These are phyloP conservation scores for Diplogelasinospora grovesii DNA, from an alignment of 495 filamentous ascomycete species.

Conservation along the genomic window DNA sequence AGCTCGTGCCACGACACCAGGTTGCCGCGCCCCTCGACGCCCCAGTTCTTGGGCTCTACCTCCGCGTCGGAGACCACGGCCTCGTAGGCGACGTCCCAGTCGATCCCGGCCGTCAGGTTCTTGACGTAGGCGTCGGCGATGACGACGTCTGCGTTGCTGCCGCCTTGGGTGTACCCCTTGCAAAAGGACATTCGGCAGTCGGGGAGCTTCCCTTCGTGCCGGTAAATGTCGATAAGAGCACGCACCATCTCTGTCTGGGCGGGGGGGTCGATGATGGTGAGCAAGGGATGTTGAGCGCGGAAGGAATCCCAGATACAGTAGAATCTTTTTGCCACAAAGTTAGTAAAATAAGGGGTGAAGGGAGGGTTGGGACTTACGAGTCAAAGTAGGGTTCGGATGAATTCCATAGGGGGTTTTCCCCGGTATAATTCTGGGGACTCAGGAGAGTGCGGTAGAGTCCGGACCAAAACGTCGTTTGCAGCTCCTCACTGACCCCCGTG, in stretches of 20 bases:
- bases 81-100: slow-evolving; percentile 63
- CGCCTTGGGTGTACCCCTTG: slow-evolving; percentile 66
- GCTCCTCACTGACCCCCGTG: slow-evolving; percentile 45
- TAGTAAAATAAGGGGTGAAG: slow-evolving; percentile 25
- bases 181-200: slow-evolving; percentile 56
- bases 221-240: slow-evolving; percentile 62
- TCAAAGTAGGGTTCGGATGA: slow-evolving; percentile 71
- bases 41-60: slow-evolving; percentile 55
- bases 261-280: slow-evolving; percentile 60
- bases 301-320: slow-evolving; percentile 76
- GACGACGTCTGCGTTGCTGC: slow-evolving; percentile 67
- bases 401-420: slow-evolving; percentile 66
- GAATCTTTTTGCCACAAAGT: slow-evolving; percentile 29
- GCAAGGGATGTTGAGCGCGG: slow-evolving; percentile 58
- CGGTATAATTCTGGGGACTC: slow-evolving; percentile 67
- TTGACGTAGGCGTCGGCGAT: slow-evolving; percentile 64
- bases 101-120: slow-evolving; percentile 49
- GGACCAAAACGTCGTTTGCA: slow-evolving; percentile 61
- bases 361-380: slow-evolving; percentile 28
- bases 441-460: slow-evolving; percentile 59
- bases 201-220: slow-evolving; percentile 54
- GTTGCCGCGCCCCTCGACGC: slow-evolving; percentile 57
- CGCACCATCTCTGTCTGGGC: slow-evolving; percentile 62
- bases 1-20: slow-evolving; percentile 54
- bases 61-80: slow-evolving; percentile 67